Evolutionary conservation across 2,329 filamentous ascomycete species (phyloP).

Genomic region (Fusarium palustre): DNA sequence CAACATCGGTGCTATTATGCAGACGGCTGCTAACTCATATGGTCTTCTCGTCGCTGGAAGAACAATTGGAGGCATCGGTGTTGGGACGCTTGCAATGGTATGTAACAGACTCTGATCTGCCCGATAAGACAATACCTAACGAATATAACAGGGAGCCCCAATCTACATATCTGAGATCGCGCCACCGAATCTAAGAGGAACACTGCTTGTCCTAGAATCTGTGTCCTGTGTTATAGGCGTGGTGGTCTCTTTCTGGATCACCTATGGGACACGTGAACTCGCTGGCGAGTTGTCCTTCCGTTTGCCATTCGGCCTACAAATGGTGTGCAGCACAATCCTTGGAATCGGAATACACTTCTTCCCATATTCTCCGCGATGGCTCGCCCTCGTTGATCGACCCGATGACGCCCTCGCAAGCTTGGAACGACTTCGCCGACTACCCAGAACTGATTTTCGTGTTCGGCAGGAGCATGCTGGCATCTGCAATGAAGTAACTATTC

Average conservation of each 20-base stretch:
- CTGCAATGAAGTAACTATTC: not conserved
- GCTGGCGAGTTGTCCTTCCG: constrained; percentile 56
- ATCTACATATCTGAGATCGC: constrained; percentile 64
- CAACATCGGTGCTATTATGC: constrained; percentile 43
- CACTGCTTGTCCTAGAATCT: constrained; percentile 62
- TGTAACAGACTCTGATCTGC: too few species aligned
- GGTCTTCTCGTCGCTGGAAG: constrained; percentile 38
- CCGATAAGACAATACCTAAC: not conserved
- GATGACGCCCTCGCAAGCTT: constrained; percentile 55
- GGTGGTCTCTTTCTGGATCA: constrained; percentile 64
- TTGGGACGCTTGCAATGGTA: constrained; percentile 59
- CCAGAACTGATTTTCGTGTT: constrained; percentile 56
- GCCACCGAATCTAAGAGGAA: constrained; percentile 61
- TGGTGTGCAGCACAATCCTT: constrained; percentile 39
- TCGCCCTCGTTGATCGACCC: constrained; percentile 55
- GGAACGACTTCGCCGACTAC: constrained; percentile 55
- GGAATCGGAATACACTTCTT: constrained; percentile 57
- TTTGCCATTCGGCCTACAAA: constrained; percentile 52
- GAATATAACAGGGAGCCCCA: constrained; percentile 50
- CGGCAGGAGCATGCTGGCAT: constrained; percentile 17
- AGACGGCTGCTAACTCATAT: constrained; percentile 40
- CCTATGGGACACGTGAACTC: constrained; percentile 61
- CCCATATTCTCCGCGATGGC: constrained; percentile 61
- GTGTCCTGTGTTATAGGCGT: constrained; percentile 56
- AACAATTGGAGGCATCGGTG: constrained; percentile 57